Percentiles rank a stretch among this genome's conserved stretches.
phyloP scores from a whole-genome alignment of 192 early-diverging fungal genomes.

The Linnemannia zychae region DNA sequence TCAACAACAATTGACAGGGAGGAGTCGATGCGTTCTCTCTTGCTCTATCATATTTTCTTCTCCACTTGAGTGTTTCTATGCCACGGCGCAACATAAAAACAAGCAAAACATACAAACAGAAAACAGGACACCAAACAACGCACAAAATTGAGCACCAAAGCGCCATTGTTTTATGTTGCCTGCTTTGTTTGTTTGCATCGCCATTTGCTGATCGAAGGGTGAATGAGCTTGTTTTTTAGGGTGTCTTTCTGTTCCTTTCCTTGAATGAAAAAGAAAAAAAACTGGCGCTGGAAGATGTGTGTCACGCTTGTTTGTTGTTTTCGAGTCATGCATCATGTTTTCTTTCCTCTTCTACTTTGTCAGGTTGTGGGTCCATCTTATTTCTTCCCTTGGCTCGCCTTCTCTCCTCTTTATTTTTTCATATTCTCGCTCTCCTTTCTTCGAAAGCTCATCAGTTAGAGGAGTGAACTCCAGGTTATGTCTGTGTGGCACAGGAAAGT shows the following conservation, averaged over 20 bases:
- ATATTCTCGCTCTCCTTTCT: background rate
- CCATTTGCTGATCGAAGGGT: background rate
- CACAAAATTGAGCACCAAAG: background rate
- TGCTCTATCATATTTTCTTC: too few relatives aligned
- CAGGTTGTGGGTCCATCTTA: background rate
- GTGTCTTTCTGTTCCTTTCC: background rate
- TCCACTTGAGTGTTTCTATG: too few relatives aligned
- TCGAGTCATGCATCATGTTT: background rate
- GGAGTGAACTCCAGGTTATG: background rate
- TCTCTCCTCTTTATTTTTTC: background rate
- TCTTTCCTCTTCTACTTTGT: background rate
- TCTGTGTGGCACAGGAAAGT: background rate
- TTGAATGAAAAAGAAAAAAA: background rate
- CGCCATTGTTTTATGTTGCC: background rate
- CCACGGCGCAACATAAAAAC: too few relatives aligned
- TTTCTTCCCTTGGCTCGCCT: background rate
- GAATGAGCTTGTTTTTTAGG: background rate
- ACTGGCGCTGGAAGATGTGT: background rate
- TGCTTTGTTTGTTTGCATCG: background rate
- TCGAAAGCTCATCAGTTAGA: background rate
- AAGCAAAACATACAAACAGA: too few relatives aligned
- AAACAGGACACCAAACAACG: too few relatives aligned
- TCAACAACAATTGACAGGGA: too few relatives aligned
- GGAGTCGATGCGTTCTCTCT: too few relatives aligned
- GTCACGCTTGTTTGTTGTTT: background rate